A percentile compares a stretch with the other conserved stretches of the same genome.
phyloP scores from a whole-genome alignment of 257 asterid species.

The Craterostigma plantagineum region DNA sequence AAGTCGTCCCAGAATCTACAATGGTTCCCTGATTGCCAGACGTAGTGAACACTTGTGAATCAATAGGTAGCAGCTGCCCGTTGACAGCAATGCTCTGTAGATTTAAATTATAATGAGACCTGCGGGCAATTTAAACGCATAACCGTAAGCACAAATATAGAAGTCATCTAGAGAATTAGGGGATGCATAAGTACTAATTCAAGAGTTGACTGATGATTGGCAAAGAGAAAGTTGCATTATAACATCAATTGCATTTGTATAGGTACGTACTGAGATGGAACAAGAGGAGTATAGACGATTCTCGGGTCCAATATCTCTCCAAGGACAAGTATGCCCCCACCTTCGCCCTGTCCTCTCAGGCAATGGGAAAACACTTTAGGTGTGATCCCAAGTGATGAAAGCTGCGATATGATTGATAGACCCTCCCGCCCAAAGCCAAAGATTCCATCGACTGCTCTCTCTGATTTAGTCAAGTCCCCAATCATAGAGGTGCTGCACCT shows the following conservation, averaged over 20 bases:
- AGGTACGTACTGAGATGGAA: constrained; percentile 79
- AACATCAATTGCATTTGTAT: background rate
- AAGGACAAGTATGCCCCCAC: constrained; percentile 87
- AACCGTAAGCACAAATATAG: constrained; percentile 2
- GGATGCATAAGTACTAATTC: no score
- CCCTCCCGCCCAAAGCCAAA: constrained; percentile 75
- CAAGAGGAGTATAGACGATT: constrained; percentile 84
- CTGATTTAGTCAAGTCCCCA: constrained; percentile 71
- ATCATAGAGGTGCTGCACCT: constrained; percentile 76
- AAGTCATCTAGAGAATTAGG: no score
- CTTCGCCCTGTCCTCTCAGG: constrained; percentile 75
- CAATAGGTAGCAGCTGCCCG: constrained; percentile 44
- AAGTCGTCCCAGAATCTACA: constrained; percentile 79
- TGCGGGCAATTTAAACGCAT: constrained; percentile 27
- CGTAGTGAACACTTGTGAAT: constrained; percentile 38
- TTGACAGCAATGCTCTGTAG: constrained; percentile 55
- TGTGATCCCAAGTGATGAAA: constrained; percentile 62
- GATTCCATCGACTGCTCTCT: constrained; percentile 85
- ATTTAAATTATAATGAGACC: constrained; percentile 55
- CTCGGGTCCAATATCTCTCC: constrained; percentile 88
- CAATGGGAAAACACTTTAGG: constrained; percentile 82
- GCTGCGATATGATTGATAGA: constrained; percentile 67
- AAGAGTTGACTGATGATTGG: no score
- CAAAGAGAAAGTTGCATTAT: no score
- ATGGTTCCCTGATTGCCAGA: constrained; percentile 47